Evolutionary conservation across 176 grass and related monocot species (phyloP).

Genomic region (Eragrostis nindensis): DNA sequence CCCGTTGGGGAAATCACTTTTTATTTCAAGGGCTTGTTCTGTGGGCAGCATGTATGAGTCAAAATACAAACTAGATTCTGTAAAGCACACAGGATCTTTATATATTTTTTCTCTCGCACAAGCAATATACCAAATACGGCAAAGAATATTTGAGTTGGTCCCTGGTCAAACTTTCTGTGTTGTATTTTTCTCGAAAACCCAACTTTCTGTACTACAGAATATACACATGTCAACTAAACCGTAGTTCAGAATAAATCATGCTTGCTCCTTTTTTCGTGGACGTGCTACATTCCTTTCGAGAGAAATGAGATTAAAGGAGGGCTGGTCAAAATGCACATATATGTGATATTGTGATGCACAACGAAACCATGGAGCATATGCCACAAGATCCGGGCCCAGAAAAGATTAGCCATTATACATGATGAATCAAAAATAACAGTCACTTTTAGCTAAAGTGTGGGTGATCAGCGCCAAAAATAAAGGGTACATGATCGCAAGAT

Average conservation of each 20-base stretch:
- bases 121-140: background rate
- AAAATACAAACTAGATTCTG: background rate
- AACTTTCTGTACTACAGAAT: background rate
- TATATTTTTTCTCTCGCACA: background rate
- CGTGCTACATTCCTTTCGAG: background rate
- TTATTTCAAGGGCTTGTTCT: background rate
- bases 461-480: background rate
- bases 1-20: background rate
- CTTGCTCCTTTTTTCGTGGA: background rate
- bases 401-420: background rate
- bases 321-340: background rate
- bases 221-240: background rate
- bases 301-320: background rate
- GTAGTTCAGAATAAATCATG: conserved; percentile 7
- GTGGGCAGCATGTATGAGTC: background rate
- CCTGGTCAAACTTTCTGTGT: background rate
- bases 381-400: background rate
- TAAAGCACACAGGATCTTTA: background rate
- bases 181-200: too few species aligned
- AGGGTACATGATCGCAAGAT: too few species aligned
- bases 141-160: background rate
- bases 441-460: background rate
- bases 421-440: background rate
- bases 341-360: background rate
- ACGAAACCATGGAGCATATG: background rate